Evolutionary conservation across 768 basidiomycete species (phyloP), one percentile per base, ranked within the genome.

Genomic region (Amanita inopinata): DNA sequence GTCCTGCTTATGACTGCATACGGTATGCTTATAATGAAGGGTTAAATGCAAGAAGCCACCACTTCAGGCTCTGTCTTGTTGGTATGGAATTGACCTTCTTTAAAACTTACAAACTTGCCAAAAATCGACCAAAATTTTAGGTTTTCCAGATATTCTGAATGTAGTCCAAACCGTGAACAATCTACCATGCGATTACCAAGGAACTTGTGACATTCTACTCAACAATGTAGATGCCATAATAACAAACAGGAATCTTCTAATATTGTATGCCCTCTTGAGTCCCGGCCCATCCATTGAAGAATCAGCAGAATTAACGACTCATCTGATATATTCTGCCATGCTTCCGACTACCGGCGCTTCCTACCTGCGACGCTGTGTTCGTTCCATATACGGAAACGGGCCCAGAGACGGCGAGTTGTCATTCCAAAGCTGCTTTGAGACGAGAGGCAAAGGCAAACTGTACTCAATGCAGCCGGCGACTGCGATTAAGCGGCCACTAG

Each of bases 321-420:
- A 69, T 46, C 51, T 69, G 18, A 67, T 68, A 63, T 70, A 67
- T 49, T 69, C 69, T 1, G 53, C 62, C 28, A 54, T 53, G 17
- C 52, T 70, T n/a, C 52, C 64, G 0, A 55, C 58, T 7, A 56
- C 59, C 5, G 55, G 56, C 14, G 61, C 62, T 9, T 55, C 60
- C 2, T 66, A 68, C 39, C 41, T 66, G 33, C 54, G 56, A 19
- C 57, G 56, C 5, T 67, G 64, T 45, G 53, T 62, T 22, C 60
- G 60, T 32, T 38, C 54, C 22, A 63, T 66, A 5, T 69, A 67
- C 40, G 59, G 58, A 2, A 53, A 60, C 20, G 56, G 57, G 6
- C 23, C 50, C 23, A 49, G 46, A 5, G 56, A 61, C n/a, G 53
- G 60, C 10, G 58, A 65, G 20, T 61, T 66, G 56, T 59, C 63